A percentile compares a stretch with the other conserved stretches of the same genome.
phyloP scores from a whole-genome alignment of 305 asterid species.

The Fraxinus platypoda region DNA sequence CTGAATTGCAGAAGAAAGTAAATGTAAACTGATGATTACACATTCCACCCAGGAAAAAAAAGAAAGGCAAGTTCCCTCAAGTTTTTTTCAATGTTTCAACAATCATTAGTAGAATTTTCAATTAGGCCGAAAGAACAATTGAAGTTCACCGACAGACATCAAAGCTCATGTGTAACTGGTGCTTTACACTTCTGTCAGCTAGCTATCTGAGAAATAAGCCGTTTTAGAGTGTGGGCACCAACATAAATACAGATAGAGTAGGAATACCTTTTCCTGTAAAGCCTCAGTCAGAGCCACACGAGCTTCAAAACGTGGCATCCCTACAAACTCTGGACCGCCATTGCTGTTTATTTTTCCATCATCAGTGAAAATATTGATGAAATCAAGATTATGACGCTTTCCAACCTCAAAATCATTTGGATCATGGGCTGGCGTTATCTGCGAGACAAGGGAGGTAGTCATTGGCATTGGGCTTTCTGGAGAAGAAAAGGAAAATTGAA shows the following conservation, averaged over 20 bases:
- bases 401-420: slow-evolving; percentile 92
- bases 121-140: neutral
- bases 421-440: slow-evolving; percentile 93
- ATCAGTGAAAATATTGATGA: slow-evolving; percentile 74
- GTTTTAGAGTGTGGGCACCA: neutral
- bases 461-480: slow-evolving; percentile 9
- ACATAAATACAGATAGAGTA: neutral
- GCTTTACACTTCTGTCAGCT: neutral
- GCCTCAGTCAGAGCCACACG: slow-evolving; percentile 71
- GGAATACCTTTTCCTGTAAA: slow-evolving; percentile 56
- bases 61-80: neutral
- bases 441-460: slow-evolving; percentile 29
- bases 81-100: neutral
- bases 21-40: neutral
- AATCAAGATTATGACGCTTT: slow-evolving; percentile 74
- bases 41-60: neutral
- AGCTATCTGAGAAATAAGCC: neutral
- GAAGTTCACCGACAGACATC: neutral
- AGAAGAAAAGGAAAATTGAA: neutral
- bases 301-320: slow-evolving; percentile 81
- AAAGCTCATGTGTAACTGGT: slow-evolving; percentile 1
- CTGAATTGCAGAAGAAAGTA: slow-evolving; percentile 21
- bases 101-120: neutral
- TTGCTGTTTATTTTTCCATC: slow-evolving; percentile 80
- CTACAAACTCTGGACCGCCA: slow-evolving; percentile 65